Conservation (phyloP, 306 rosid species). For the Dalbergia cochinchinensis region DNA sequence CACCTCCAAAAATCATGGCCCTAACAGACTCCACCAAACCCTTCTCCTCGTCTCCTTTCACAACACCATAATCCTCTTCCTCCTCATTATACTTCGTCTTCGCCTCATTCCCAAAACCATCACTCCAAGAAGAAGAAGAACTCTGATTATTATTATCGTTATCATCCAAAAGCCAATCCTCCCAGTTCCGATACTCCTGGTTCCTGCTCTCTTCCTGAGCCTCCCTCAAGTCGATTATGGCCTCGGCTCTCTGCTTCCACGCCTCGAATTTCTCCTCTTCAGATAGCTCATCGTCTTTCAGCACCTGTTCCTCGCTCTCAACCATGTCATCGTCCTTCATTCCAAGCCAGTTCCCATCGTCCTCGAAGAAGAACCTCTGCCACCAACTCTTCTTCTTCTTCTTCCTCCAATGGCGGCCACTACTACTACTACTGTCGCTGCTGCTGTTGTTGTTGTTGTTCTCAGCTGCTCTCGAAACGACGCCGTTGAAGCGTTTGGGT, state of each 20-base stretch:
- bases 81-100: conserved; percentile 39
- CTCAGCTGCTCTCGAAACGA: conserved; percentile 70
- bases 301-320: conserved; percentile 48
- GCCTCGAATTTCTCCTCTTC: conserved; percentile 77
- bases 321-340: conserved; percentile 77
- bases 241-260: conserved; percentile 95
- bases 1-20: conserved; percentile 58
- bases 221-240: conserved; percentile 83
- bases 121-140: conserved; percentile 59
- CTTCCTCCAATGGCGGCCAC: conserved; percentile 43
- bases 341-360: conserved; percentile 88
- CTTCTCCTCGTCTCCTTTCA: conserved; percentile 42
- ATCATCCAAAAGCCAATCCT: conserved; percentile 80
- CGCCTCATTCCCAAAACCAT: conserved; percentile 60
- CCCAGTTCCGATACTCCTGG: conserved; percentile 75
- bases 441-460: conserved; percentile 9
- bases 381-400: conserved; percentile 73
- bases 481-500: conserved; percentile 47
- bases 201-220: conserved; percentile 75
- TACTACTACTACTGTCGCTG: no score
- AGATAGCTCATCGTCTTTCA: conserved; percentile 44
- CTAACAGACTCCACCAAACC: conserved; percentile 67
- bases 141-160: conserved; percentile 28
- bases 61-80: background rate
- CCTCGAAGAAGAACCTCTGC: conserved; percentile 75